Percentiles rank a stretch among this genome's conserved stretches.
Evolutionary conservation across 2,329 filamentous ascomycete genomes (phyloP).

Genomic region (Teratosphaeria pseudoeucalypti): DNA sequence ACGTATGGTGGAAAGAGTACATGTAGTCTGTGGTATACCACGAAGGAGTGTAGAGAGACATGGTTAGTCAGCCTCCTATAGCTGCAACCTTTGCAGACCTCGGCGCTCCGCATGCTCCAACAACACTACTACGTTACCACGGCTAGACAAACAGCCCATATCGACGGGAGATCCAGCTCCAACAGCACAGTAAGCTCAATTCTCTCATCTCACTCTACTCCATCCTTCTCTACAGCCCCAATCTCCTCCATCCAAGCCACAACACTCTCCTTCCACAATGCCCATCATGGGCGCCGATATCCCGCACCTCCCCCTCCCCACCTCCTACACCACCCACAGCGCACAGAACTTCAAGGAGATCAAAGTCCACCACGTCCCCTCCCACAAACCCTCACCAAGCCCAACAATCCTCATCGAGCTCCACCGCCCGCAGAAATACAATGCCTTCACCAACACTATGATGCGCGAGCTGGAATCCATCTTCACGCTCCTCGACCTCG

Average conservation of each 20-base stretch:
- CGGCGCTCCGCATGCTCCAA: too few relatives aligned
- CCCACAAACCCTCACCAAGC: slow-evolving; percentile 44
- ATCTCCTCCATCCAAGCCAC: neutral
- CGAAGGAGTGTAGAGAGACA: too few relatives aligned
- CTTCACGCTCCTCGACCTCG: slow-evolving; percentile 42
- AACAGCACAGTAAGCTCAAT: neutral
- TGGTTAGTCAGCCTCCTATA: neutral
- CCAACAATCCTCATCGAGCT: slow-evolving; percentile 54
- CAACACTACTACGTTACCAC: neutral
- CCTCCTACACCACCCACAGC: slow-evolving; percentile 28
- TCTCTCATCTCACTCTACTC: neutral
- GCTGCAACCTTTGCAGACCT: neutral
- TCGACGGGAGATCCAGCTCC: neutral
- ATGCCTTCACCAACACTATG: slow-evolving; percentile 60
- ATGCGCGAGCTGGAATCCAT: slow-evolving; percentile 48
- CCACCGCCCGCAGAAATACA: slow-evolving; percentile 54
- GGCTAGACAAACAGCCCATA: neutral
- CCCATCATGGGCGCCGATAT: slow-evolving; percentile 2
- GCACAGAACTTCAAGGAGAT: slow-evolving; percentile 24
- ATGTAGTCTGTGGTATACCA: too few relatives aligned
- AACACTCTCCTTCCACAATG: neutral
- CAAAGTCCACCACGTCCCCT: slow-evolving; percentile 30
- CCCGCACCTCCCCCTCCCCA: slow-evolving; percentile 15
- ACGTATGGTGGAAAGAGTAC: too few relatives aligned
- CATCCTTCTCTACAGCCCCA: too few relatives aligned